A percentile compares a stretch with the other conserved stretches of the same genome.
These are phyloP conservation scores for Erysimum pusillum DNA, from an alignment of 441 rosid genomes.

Conservation along the genomic window DNA sequence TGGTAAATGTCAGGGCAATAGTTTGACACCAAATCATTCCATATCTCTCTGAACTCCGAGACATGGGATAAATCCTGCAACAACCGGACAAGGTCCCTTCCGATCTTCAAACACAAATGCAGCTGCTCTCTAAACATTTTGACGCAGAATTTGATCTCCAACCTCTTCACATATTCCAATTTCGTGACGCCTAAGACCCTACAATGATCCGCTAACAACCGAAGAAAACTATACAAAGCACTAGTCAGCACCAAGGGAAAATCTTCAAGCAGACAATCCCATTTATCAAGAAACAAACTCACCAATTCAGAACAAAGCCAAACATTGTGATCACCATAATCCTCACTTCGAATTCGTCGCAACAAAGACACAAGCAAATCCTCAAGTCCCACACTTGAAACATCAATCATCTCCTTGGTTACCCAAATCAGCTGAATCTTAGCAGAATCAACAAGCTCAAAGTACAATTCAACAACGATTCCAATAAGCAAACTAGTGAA, in stretches of 20 bases:
- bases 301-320: constrained; percentile 83
- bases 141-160: constrained; percentile 81
- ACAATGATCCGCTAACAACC: constrained; percentile 80
- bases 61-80: constrained; percentile 84
- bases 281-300: constrained; percentile 55
- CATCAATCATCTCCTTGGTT: constrained; percentile 69
- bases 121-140: constrained; percentile 81
- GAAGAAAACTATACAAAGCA: constrained; percentile 74
- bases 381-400: constrained; percentile 69
- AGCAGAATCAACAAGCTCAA: constrained; percentile 63
- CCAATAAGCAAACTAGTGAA: constrained; percentile 59
- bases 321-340: constrained; percentile 70
- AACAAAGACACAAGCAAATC: constrained; percentile 62
- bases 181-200: constrained; percentile 48
- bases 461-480: constrained; percentile 61
- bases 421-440: constrained; percentile 77
- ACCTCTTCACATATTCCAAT: constrained; percentile 56
- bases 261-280: constrained; percentile 70
- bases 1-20: constrained; percentile 51
- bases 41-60: constrained; percentile 64
- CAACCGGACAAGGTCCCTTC: constrained; percentile 78
- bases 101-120: constrained; percentile 68
- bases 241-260: constrained; percentile 63
- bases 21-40: constrained; percentile 66
- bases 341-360: constrained; percentile 74